Base-by-base conservation (phyloP, 768 basidiomycete species). In the Lyophyllum semitale region DNA sequence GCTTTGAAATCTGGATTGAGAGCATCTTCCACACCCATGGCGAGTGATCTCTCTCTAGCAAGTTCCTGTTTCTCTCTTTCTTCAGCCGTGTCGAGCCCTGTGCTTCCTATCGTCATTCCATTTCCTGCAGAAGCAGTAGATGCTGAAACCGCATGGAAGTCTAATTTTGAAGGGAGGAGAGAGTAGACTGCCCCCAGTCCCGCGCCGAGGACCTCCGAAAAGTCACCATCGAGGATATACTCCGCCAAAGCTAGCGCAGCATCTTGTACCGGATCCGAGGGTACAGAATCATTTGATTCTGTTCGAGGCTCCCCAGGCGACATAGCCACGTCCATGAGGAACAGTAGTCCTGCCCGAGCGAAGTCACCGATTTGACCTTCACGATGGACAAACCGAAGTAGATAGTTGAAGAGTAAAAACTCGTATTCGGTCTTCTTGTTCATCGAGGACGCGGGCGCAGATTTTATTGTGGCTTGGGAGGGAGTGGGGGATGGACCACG, bases 171-270 rank as follows among this genome's bases (percentile, higher is more conserved):
- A 0, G 96, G 96, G 11, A 98, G 77, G 2, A 94, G 72, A 2
- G 94, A 97, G 66, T 96, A 98, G 1, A 96, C 90, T 0, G 96
- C 96, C 3, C 93, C 89, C 11, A 98, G 69, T 15, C 95, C 94
- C 3, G 96, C 96, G 17, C 88, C 93, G 43, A 98, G 83, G 11
- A 98, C 96, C 59, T 98, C 95, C n/a, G 94, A 93, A 68, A 97
- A 96, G 71, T 98, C 96, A n/a, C 95, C 93, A 64, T 96, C 93
- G 17, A 97, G 81, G 48, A 98, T 91, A 67, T 93, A 97, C 66
- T 95, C 93, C 18, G 93, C 93, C 35, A 98, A 76, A 8, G 92
- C 90, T 40, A 95, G 77, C 1, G 90, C 89, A 1, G 93, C 92
- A 65, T 95, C 93, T 27, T 83, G 84, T 38, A 93, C 82, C 3